Evolutionary conservation across 1,284 basidiomycete species (phyloP).

Genomic region (Pisolithus thermaeus): DNA sequence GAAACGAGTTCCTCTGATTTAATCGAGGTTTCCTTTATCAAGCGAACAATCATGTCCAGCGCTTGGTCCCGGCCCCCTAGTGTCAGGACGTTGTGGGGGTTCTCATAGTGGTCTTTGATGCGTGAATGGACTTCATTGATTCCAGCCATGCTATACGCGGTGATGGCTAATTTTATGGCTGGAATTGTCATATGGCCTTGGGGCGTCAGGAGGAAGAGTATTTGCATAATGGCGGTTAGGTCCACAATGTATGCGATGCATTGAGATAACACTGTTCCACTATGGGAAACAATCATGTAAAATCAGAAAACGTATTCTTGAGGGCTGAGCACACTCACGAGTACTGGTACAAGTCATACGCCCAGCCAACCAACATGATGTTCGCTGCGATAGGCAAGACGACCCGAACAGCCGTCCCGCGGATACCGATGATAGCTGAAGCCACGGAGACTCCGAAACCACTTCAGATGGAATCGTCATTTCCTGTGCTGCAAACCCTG

Average conservation of each 20-base stretch:
- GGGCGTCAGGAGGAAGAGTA: conserved; percentile 8
- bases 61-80: neutral
- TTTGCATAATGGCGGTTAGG: conserved; percentile 13
- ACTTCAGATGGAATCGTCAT: neutral
- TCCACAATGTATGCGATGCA: conserved; percentile 16
- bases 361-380: conserved; percentile 22
- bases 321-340: conserved; percentile 14
- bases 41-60: neutral
- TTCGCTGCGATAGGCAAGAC: conserved; percentile 20
- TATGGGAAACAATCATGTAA: neutral
- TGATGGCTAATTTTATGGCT: conserved; percentile 1
- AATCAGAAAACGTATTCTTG: neutral
- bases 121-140: neutral
- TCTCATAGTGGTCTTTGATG: neutral
- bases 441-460: conserved; percentile 1
- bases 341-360: conserved; percentile 21
- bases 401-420: conserved; percentile 14
- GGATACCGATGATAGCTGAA: neutral
- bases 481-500: neutral
- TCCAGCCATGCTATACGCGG: conserved; percentile 1
- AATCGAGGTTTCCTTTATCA: conserved; percentile 3
- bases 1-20: conserved; percentile 1
- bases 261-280: conserved; percentile 1
- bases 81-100: neutral
- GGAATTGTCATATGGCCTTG: neutral